Evolutionary conservation across 441 rosid genomes (phyloP).

Genomic region (Aleurites moluccanus): DNA sequence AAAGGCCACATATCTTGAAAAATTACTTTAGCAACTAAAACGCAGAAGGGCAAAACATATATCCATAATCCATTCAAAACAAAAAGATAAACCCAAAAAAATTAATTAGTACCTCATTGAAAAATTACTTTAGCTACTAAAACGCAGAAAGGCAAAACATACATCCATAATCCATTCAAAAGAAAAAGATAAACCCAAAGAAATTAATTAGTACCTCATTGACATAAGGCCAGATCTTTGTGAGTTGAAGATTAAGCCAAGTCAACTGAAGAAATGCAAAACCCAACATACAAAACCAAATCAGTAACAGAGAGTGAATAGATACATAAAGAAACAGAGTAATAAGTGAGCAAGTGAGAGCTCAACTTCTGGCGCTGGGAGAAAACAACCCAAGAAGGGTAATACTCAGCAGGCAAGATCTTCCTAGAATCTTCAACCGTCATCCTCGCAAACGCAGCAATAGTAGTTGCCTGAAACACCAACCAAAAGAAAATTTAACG

Average conservation of each 20-base stretch:
- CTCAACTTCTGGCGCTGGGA: slow-evolving; percentile 86
- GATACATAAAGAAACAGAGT: not conserved
- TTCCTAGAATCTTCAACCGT: slow-evolving; percentile 88
- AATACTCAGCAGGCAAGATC: slow-evolving; percentile 72
- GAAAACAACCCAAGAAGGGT: slow-evolving; percentile 98
- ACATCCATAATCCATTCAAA: not conserved
- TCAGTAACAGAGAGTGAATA: slow-evolving; percentile 24
- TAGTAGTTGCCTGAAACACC: slow-evolving; percentile 60
- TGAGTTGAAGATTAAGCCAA: slow-evolving; percentile 89
- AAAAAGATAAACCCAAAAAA: slow-evolving; percentile 5
- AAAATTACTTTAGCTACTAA: no score
- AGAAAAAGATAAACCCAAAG: slow-evolving; percentile 5
- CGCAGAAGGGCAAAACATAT: not conserved
- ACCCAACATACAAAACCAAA: slow-evolving; percentile 20
- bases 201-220: slow-evolving; percentile 46
- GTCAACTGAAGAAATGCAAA: slow-evolving; percentile 56
- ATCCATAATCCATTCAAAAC: not conserved
- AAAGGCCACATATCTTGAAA: no score
- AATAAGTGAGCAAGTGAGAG: slow-evolving; percentile 9
- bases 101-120: slow-evolving; percentile 46
- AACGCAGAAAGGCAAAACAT: not conserved
- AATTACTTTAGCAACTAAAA: no score
- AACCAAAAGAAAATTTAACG: slow-evolving; percentile 8
- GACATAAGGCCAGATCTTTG: slow-evolving; percentile 98
- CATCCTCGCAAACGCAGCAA: slow-evolving; percentile 97